Conservation (phyloP, 352 stramenopile genomes). For the Elongisporangium senticosum region DNA sequence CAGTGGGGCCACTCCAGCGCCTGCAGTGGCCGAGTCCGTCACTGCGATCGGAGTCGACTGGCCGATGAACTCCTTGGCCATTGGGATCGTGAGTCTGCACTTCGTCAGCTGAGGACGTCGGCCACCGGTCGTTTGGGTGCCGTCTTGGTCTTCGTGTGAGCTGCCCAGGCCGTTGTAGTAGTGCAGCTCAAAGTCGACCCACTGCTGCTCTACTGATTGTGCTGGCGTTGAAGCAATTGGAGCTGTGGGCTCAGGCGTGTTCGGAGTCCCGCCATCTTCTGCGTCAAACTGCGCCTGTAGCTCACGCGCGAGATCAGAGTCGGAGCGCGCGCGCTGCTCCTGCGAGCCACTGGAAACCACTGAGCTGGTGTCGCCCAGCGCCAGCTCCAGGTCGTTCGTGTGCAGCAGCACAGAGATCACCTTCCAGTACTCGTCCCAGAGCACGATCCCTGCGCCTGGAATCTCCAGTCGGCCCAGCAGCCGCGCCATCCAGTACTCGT, state of each 20-base stretch:
- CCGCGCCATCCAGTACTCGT: conserved; percentile 64
- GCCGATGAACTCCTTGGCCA: conserved; percentile 49
- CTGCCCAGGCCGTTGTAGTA: conserved; percentile 43
- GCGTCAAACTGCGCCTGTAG: conserved; percentile 73
- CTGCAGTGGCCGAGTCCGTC: conserved; percentile 2
- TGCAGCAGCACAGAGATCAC: conserved; percentile 71
- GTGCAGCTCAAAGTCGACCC: conserved; percentile 22
- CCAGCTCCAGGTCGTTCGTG: conserved; percentile 60
- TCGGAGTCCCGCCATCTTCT: conserved; percentile 16
- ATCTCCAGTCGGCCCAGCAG: conserved; percentile 55
- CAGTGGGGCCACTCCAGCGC: conserved; percentile 41
- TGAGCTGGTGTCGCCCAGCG: conserved; percentile 12
- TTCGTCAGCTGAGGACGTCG: conserved; percentile 31
- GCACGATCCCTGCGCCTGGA: conserved; percentile 79
- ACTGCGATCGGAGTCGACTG: conserved; percentile 53
- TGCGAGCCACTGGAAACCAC: conserved; percentile 29
- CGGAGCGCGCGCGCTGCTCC: conserved; percentile 35
- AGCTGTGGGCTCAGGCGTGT: neutral
- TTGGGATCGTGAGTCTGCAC: conserved; percentile 30
- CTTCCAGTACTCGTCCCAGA: conserved; percentile 93
- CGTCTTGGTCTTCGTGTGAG: neutral
- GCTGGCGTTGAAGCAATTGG: neutral
- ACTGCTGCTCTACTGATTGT: conserved; percentile 2
- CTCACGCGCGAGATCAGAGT: conserved; percentile 66
- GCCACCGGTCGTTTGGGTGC: conserved; percentile 13